These are phyloP conservation scores for Cucumis hystrix DNA, from an alignment of 306 rosid genomes.

Conservation along the genomic window DNA sequence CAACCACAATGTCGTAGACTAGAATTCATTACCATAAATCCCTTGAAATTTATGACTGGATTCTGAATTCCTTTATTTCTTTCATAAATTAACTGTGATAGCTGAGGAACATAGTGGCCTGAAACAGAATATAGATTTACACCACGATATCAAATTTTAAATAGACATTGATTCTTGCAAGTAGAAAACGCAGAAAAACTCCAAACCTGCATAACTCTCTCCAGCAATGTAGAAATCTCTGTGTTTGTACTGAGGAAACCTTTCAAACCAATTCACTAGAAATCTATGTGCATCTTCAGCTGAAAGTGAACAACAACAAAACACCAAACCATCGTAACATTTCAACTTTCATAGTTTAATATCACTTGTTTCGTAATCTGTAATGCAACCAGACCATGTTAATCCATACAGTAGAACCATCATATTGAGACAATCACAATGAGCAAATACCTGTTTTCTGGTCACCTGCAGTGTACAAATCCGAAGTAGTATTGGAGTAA, in stretches of 20 bases:
- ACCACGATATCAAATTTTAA: background rate
- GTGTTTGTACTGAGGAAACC: slow-evolving; percentile 88
- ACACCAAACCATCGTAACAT: background rate
- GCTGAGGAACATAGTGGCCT: slow-evolving; percentile 95
- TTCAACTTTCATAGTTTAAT: background rate
- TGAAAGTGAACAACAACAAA: slow-evolving; percentile 25
- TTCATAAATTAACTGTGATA: slow-evolving; percentile 58
- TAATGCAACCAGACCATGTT: background rate
- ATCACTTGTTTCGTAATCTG: background rate
- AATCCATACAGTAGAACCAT: background rate
- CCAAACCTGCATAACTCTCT: slow-evolving; percentile 94
- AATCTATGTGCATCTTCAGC: slow-evolving; percentile 82
- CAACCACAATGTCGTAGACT: slow-evolving; percentile 2
- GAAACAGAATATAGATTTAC: slow-evolving; percentile 9
- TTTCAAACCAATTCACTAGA: slow-evolving; percentile 83
- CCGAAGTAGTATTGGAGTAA: slow-evolving; percentile 59
- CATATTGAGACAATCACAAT: background rate
- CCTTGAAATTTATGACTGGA: slow-evolving; percentile 74
- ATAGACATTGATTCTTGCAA: background rate
- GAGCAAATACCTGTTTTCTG: slow-evolving; percentile 58
- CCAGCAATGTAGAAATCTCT: slow-evolving; percentile 90
- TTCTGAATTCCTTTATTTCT: slow-evolving; percentile 55
- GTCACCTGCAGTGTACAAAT: slow-evolving; percentile 76
- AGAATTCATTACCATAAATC: slow-evolving; percentile 63
- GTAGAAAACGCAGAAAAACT: background rate